Evolutionary conservation across 345 rosid species (phyloP), one percentile per base, ranked within the genome.

Genomic region (Kernera saxatilis): DNA sequence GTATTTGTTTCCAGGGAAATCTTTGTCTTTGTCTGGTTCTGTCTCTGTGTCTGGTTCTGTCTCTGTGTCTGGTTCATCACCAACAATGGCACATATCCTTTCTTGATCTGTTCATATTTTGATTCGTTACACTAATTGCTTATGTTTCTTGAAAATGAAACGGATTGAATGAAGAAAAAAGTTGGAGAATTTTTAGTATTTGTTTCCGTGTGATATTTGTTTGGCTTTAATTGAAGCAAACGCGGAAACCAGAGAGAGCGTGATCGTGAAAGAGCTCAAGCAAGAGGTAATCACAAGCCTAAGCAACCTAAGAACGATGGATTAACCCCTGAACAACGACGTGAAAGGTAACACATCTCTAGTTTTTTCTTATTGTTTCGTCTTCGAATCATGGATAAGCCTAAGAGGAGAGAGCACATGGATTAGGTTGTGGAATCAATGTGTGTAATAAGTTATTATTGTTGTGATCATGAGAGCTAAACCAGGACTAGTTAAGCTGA

Each of bases 241-340:
- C 87, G 92, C 60, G 92, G 92, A n/a, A 90, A 79, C 65, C 92
- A 88, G 44, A 83, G 93, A 69, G 92, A 88, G 2, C 78, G 80
- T 45, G 93, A 88, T 79, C 92, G 94, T 10, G 89, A 90, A 78
- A 79, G 92, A 72, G 90, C 94, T 75, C 90, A 85, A 51, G 84
- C 92, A 8, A 73, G 89, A 60, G 7, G 54, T 44, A 55, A 72
- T 9, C 50, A 70, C n/a, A 83, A 85, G 49, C 25, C 77, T 48
- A 77, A 59, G 70, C 66, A 80, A 60, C 54, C 32, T n/a, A 86
- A 84, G 41, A 82, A 55, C 56, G 88, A 86, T 57, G 89, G 92
- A 0, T 81, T 90, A 76, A 90, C 90, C 18, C 89, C 94, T 8
- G 89, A 91, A 55, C 97, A 91, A 80, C 88, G 94, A 46, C 92